A percentile compares a stretch with the other conserved stretches of the same genome.
These are phyloP conservation scores for Erodium maritimum DNA, from an alignment of 345 rosid species.

Conservation along the genomic window DNA sequence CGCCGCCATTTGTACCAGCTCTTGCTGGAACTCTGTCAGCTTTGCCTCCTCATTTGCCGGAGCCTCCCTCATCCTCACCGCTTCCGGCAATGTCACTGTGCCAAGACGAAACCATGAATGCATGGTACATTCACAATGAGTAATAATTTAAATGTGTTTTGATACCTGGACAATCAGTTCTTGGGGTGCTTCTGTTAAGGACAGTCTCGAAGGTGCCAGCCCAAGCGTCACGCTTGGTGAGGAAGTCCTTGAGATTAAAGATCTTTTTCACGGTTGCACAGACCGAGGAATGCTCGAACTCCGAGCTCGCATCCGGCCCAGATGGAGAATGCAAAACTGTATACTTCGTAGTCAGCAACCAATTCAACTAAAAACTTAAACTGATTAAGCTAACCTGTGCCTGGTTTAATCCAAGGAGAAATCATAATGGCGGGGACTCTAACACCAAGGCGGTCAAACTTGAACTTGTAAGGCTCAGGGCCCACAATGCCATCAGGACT, in stretches of 20 bases:
- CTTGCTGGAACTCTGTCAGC: constrained; percentile 59
- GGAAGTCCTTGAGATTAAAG: constrained; percentile 59
- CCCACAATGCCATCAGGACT: constrained; percentile 69
- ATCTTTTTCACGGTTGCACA: constrained; percentile 71
- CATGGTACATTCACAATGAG: too few species aligned
- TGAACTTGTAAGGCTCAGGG: constrained; percentile 46
- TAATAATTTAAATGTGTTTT: too few species aligned
- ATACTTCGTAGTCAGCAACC: not conserved
- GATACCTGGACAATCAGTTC: constrained; percentile 73
- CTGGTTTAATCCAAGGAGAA: constrained; percentile 81
- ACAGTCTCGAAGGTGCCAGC: constrained; percentile 66
- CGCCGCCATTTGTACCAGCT: constrained; percentile 53
- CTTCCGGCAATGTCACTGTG: constrained; percentile 38
- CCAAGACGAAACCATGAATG: too few species aligned
- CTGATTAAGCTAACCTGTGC: constrained; percentile 36
- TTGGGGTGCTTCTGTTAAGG: constrained; percentile 42
- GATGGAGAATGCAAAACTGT: constrained; percentile 69
- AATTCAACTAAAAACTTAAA: too few species aligned
- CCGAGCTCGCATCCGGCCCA: constrained; percentile 63
- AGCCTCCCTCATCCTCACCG: constrained; percentile 23
- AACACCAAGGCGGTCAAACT: constrained; percentile 73
- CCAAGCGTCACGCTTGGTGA: constrained; percentile 85
- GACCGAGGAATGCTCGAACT: constrained; percentile 80
- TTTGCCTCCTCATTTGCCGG: constrained; percentile 34
- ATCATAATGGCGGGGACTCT: constrained; percentile 63